phyloP scores from a whole-genome alignment of 1,284 basidiomycete species.

The Cerrena zonata region DNA sequence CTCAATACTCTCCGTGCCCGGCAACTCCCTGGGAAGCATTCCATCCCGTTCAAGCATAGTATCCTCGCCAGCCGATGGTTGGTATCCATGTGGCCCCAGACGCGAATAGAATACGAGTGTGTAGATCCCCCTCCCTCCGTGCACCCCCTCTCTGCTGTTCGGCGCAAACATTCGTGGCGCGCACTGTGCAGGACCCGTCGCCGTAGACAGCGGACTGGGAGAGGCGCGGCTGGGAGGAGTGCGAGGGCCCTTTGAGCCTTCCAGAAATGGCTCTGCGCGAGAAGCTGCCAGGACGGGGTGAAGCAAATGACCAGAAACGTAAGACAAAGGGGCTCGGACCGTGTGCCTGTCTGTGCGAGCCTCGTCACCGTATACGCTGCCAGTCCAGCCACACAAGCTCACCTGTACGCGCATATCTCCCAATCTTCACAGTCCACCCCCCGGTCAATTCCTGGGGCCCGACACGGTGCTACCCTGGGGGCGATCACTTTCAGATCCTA shows the following conservation, averaged over 20 bases:
- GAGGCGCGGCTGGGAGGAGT: not conserved
- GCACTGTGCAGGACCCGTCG: not conserved
- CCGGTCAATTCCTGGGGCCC: not conserved
- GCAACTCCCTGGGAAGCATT: not conserved
- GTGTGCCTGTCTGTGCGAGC: not conserved
- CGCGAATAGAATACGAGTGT: not conserved
- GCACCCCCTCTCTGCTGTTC: not conserved
- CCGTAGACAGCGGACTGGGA: constrained; percentile 2
- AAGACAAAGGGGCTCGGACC: constrained; percentile 7
- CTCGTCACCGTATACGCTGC: not conserved
- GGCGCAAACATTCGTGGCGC: not conserved
- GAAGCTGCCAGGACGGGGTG: not conserved
- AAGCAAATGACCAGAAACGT: constrained; percentile 14
- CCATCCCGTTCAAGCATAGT: not conserved
- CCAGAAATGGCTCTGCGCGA: constrained; percentile 6
- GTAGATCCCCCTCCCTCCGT: too few species aligned
- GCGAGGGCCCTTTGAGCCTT: constrained; percentile 14
- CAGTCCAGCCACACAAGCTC: too few species aligned
- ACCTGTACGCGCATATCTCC: too few species aligned
- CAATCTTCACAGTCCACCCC: too few species aligned
- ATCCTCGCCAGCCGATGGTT: constrained; percentile 3
- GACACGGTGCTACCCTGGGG: too few species aligned
- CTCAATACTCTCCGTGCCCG: not conserved
- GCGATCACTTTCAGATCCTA: too few species aligned
- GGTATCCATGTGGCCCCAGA: constrained; percentile 9